phyloP scores from a whole-genome alignment of 2,329 filamentous ascomycete species.

The Ceratocystiopsis brevicomis region DNA sequence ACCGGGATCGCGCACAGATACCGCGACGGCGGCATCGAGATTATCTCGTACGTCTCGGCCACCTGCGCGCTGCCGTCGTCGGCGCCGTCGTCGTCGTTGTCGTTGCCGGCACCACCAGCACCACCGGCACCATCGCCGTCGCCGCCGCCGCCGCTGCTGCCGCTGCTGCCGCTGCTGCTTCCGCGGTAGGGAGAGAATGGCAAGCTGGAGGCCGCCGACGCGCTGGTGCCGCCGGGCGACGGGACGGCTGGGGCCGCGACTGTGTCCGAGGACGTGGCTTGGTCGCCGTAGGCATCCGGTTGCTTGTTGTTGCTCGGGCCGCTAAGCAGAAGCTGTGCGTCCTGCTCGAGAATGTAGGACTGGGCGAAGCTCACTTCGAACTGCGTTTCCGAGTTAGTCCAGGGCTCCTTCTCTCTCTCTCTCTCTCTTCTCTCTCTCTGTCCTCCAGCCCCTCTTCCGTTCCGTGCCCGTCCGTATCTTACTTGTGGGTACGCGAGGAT shows the following conservation, averaged over 20 bases:
- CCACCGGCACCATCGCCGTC: too few relatives aligned
- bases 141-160: not conserved
- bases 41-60: slow-evolving; percentile 46
- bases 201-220: too few relatives aligned
- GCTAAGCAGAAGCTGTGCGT: slow-evolving; percentile 44
- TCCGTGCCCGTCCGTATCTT: slow-evolving; percentile 11
- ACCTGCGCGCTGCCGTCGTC: slow-evolving; percentile 18
- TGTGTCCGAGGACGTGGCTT: too few relatives aligned
- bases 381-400: slow-evolving; percentile 22
- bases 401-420: not conserved
- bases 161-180: not conserved
- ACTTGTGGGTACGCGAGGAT: slow-evolving; percentile 75
- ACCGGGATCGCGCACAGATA: slow-evolving; percentile 76
- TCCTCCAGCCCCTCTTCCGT: too few relatives aligned
- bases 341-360: slow-evolving; percentile 49
- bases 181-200: too few relatives aligned
- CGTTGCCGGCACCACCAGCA: too few relatives aligned
- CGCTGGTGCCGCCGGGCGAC: too few relatives aligned
- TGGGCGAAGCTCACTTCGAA: slow-evolving; percentile 66
- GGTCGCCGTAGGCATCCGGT: slow-evolving; percentile 16
- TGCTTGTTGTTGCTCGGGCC: slow-evolving; percentile 8
- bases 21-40: slow-evolving; percentile 48
- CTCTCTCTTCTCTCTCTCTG: not conserved
- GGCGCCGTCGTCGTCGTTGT: slow-evolving; percentile 12
- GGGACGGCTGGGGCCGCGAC: too few relatives aligned